Conservation (phyloP, 805 yeast genomes). For the Zygosaccharomyces bisporus region DNA sequence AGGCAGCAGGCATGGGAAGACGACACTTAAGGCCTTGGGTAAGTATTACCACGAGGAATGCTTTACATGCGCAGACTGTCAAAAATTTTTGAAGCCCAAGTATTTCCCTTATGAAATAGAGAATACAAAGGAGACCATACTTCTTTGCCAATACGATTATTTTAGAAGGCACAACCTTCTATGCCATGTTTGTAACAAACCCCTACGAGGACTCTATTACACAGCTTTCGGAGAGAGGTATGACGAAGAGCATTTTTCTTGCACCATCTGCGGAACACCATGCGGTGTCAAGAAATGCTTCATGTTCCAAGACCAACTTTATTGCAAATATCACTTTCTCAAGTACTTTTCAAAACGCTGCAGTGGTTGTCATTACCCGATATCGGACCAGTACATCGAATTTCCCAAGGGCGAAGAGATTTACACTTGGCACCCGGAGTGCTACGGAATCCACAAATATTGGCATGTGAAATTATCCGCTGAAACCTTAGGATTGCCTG, state of each 20-base stretch:
- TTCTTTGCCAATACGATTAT: constrained; percentile 89
- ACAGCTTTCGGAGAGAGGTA: constrained; percentile 90
- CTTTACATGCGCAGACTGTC: constrained; percentile 83
- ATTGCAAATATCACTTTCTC: constrained; percentile 92
- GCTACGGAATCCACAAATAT: constrained; percentile 94
- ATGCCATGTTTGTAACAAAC: constrained; percentile 82
- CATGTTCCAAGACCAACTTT: constrained; percentile 77
- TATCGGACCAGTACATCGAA: constrained; percentile 91
- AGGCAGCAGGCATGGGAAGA: constrained; percentile 37
- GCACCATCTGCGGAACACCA: constrained; percentile 77
- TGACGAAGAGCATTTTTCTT: constrained; percentile 92
- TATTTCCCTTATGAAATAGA: constrained; percentile 74
- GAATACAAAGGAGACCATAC: constrained; percentile 43
- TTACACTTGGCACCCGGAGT: constrained; percentile 99
- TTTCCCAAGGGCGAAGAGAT: constrained; percentile 84
- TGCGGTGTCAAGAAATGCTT: constrained; percentile 91
- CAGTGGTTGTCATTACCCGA: constrained; percentile 89
- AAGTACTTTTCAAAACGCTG: constrained; percentile 80
- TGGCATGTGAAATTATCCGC: constrained; percentile 85
- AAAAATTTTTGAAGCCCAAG: constrained; percentile 72
- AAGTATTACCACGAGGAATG: constrained; percentile 82
- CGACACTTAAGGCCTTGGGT: constrained; percentile 79
- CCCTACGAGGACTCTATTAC: constrained; percentile 87
- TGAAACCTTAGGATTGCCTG: constrained; percentile 49
- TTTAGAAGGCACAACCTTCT: constrained; percentile 79